Evolutionary conservation across 352 stramenopile species (phyloP), one percentile per base, ranked within the genome.

Genomic region (Phytophthora europaea): DNA sequence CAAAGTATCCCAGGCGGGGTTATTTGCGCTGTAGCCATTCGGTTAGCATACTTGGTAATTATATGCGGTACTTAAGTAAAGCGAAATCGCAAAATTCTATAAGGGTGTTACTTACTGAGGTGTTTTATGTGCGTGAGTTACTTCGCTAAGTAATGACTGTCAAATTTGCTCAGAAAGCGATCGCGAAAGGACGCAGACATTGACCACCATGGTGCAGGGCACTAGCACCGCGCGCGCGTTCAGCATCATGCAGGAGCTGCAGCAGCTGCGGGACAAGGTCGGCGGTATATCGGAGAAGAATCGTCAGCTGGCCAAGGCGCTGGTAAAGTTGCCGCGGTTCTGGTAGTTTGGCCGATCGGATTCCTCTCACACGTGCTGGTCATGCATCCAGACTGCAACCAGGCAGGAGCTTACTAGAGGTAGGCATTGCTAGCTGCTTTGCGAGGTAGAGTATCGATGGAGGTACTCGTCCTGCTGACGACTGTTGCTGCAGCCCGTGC

Each of bases 211-310:
- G 79, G 62, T 57, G 23, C 70, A 76, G 40, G 45, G 61, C 33
- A 81, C 70, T 52, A 87, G 80, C 71, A 71, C 78, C 38, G 76
- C 79, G 26, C 87, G 83, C 51, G 74, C 88, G 47, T 87, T 91
- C 56, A 71, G 83, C 65, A 73, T 91, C 58, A 85, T 92, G 69
- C 79, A 91, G 53, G 87, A 94, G 70, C 61, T 91, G 55, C 76
- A 89, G 52, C 75, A 80, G 58, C 61, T 94, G 26, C 82, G 85
- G 33, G 75, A 79, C 16, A 78, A 90, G 48, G 75, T 80, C 4
- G 61, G 43, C 15, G 72, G 63, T 51, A 73, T 91, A 8, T 78
- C 81, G 7, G 75, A 87, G 45, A 92, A 83, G 57, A 94, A 94
- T 70, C 71, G 73, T 34, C 73, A 90, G 10, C 67, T 94, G 28